These are phyloP conservation scores for Penicillium sp. DNA, from an alignment of 2,329 filamentous ascomycete species.

Conservation along the genomic window DNA sequence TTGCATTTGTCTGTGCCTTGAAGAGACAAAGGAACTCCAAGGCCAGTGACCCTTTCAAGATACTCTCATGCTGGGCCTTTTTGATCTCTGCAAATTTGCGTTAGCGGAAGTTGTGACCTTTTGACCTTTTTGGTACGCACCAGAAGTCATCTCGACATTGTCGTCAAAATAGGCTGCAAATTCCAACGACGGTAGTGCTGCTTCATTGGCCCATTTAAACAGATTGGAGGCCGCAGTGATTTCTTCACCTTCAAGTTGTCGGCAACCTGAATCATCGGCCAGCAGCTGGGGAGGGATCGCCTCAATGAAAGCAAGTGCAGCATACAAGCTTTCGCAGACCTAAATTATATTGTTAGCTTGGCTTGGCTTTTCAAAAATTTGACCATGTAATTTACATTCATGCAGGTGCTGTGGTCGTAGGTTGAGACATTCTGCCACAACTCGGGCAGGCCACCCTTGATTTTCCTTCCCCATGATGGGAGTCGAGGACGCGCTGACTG, in stretches of 20 bases:
- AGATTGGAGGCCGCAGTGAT: constrained; percentile 26
- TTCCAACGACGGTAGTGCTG: constrained; percentile 33
- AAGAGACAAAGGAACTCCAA: constrained; percentile 27
- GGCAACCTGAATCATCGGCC: constrained; percentile 15
- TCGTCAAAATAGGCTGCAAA: constrained; percentile 34
- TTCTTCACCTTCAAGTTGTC: constrained; percentile 23
- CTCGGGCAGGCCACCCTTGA: constrained; percentile 16
- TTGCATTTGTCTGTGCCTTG: constrained; percentile 7
- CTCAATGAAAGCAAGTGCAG: constrained; percentile 28
- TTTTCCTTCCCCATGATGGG: not conserved
- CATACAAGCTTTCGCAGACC: constrained; percentile 34
- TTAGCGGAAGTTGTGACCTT: not conserved
- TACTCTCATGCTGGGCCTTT: constrained; percentile 24
- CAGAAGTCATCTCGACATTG: constrained; percentile 15
- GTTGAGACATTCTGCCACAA: constrained; percentile 35
- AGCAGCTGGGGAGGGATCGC: constrained; percentile 12
- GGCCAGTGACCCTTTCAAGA: constrained; percentile 30
- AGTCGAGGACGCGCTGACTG: constrained; percentile 11
- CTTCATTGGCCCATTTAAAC: constrained; percentile 33
- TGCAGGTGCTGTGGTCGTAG: constrained; percentile 16
- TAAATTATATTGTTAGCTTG: constrained; percentile 14
- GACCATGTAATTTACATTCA: constrained; percentile 22
- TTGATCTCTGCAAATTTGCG: constrained; percentile 14
- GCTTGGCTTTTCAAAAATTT: not conserved
- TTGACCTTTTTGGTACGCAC: not conserved